A percentile compares a stretch with the other conserved stretches of the same genome.
Evolutionary conservation across 257 asterid species (phyloP).

Genomic region (Capsicum chinense): DNA sequence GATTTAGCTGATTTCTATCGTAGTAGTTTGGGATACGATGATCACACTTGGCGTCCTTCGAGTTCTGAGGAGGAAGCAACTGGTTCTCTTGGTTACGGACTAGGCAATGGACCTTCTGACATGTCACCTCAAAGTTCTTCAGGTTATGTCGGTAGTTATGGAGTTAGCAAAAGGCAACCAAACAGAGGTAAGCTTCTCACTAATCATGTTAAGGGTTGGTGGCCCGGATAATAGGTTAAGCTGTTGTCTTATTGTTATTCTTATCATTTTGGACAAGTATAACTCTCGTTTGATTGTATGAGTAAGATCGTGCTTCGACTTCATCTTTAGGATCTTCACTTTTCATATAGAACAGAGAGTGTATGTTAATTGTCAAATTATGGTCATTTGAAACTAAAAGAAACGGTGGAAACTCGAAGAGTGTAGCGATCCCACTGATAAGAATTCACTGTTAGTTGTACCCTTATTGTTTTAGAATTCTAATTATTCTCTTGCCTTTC

Average conservation of each 20-base stretch:
- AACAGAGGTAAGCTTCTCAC: constrained; percentile 52
- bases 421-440: neutral
- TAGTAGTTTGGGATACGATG: constrained; percentile 54
- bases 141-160: constrained; percentile 60
- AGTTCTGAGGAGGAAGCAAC: constrained; percentile 52
- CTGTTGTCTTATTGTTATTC: neutral
- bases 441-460: neutral
- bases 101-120: constrained; percentile 50
- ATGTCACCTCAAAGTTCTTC: constrained; percentile 51
- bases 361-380: neutral
- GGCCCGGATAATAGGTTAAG: neutral
- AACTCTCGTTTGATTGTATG: neutral
- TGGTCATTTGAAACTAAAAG: neutral
- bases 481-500: neutral
- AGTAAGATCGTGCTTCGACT: neutral
- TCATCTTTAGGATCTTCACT: neutral
- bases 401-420: neutral
- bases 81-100: constrained; percentile 53
- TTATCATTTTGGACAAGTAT: neutral
- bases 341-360: neutral
- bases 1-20: constrained; percentile 50
- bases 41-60: constrained; percentile 65
- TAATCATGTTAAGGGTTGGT: neutral
- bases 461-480: neutral
- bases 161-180: constrained; percentile 55